Base-by-base conservation (phyloP, 2,329 filamentous ascomycete genomes). In the Hymenotorrendiella dingleyae region DNA sequence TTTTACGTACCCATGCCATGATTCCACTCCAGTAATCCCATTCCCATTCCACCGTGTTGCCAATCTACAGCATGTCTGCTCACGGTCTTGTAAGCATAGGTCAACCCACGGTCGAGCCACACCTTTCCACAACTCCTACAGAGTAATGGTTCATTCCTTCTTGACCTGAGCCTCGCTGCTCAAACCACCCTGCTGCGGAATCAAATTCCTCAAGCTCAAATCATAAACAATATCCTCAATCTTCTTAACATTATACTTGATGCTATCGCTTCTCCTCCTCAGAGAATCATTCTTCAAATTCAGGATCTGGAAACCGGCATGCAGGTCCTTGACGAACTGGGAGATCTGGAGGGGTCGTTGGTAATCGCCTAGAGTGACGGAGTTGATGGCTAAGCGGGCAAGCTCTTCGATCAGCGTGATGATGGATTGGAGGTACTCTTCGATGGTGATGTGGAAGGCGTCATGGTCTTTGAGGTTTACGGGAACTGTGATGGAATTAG, bases 171-270 rank as follows among this genome's bases (percentile, higher is more conserved):
- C n/a, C n/a, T n/a, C n/a, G n/a, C n/a, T n/a, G n/a, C n/a, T n/a
- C n/a, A n/a, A n/a, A n/a, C n/a, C n/a, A n/a, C n/a, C 30, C 30
- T 36, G 16, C 28, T 52, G 60, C 27, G 83, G 78, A 36, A 94
- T 73, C 59, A 97, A 64, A 38, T 93, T 91, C 46, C 93, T 78
- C 60, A 98, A 68, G 19, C 86, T 91, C 43, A 98, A 69, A 63
- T 98, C 93, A 61, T 98, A 98, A 38, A 97, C 91, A 10, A 98
- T 89, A 61, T 97, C 93, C 71, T 98, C 93, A 10, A 96, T 88
- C 64, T 94, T 91, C 74, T 97, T 98, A 59, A 98, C 88, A 57
- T 85, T 84, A 62, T 98, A 98, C 73, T 98, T 98, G 66, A 98
- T 85, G 4, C 84, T 85, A 67, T 98, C 93, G 43, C 87, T 88